Conservation (phyloP, 257 asterid genomes). For the Osmanthus fragrans region DNA sequence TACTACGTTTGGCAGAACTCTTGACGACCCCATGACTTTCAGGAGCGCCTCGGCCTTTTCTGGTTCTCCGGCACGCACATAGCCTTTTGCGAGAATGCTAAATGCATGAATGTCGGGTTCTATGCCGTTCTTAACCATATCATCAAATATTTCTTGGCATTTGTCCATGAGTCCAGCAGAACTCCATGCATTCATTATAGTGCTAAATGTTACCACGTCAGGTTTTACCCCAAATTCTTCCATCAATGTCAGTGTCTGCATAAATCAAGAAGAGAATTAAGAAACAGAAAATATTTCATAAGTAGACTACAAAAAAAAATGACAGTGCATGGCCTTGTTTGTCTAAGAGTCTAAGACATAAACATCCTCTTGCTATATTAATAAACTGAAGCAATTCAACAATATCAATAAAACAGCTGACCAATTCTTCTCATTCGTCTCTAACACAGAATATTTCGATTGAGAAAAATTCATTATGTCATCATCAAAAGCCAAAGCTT, state of each 20-base stretch:
- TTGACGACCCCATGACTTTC: slow-evolving; percentile 47
- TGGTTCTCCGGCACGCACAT: slow-evolving; percentile 78
- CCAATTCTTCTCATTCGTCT: background rate
- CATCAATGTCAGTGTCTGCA: slow-evolving; percentile 70
- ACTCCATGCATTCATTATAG: slow-evolving; percentile 95
- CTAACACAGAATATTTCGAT: background rate
- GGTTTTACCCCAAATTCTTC: slow-evolving; percentile 84
- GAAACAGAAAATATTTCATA: background rate
- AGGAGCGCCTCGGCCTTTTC: slow-evolving; percentile 70
- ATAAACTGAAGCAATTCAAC: background rate
- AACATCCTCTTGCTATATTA: background rate
- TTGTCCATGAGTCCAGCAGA: slow-evolving; percentile 79
- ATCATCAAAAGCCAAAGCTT: slow-evolving; percentile 13
- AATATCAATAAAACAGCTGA: background rate
- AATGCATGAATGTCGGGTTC: slow-evolving; percentile 78
- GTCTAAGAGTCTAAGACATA: too few species aligned
- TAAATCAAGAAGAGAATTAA: slow-evolving; percentile 8
- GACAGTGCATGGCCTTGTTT: background rate
- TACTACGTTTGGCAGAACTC: slow-evolving; percentile 73
- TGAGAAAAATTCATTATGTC: background rate
- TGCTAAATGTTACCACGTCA: slow-evolving; percentile 85
- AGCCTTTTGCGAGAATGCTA: slow-evolving; percentile 96
- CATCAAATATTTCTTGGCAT: slow-evolving; percentile 73
- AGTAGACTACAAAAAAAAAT: background rate
- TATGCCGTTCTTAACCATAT: slow-evolving; percentile 69